Evolutionary conservation across 1,139 yeast genomes (phyloP), one percentile per base, ranked within the genome.

Genomic region (Yarrowia galli): DNA sequence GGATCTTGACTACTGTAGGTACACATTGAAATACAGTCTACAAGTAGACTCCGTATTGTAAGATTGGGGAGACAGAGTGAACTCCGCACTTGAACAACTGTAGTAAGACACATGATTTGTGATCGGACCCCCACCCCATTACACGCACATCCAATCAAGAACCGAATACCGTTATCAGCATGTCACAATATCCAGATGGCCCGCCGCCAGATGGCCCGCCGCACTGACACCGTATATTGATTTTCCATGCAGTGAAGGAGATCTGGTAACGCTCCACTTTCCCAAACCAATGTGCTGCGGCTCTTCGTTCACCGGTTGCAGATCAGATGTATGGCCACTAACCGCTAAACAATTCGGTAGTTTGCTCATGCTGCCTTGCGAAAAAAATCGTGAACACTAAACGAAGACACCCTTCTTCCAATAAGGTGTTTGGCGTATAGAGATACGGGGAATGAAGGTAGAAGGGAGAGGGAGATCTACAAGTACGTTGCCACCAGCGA

Each of bases 291-390:
- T 49, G 23, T 18, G 32, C 18, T 32, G 36, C 38, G 38, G 23
- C 38, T 49, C 54, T 16, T 13, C 8, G 35, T 6, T n/a, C 18
- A 7, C 4, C 35, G 20, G 12, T 5, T 49, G 56, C 56, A 49
- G 56, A 15, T 32, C 10, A 18, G 12, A 32, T 32, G 56, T 32
- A 49, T 49, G 40, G 56, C 56, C 48, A 18, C 56, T 49, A 23
- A 49, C 58, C 54, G 42, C 28, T 51, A 20, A 10, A 18, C n/a
- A 20, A 13, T 12, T 25, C n/a, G 22, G 38, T 54, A 40, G 46
- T 18, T 54, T 54, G 61, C 61, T 54, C 23, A n/a, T 54, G 61
- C 46, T 54, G 61, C 61, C 61, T 54, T 38, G 35, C 58, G 32
- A 28, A 9, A 53, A 53, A 38, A 53, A 36, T 35, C 36, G 23